Base-by-base conservation (phyloP, 345 rosid genomes). In the Xanthoceras sorbifolium region DNA sequence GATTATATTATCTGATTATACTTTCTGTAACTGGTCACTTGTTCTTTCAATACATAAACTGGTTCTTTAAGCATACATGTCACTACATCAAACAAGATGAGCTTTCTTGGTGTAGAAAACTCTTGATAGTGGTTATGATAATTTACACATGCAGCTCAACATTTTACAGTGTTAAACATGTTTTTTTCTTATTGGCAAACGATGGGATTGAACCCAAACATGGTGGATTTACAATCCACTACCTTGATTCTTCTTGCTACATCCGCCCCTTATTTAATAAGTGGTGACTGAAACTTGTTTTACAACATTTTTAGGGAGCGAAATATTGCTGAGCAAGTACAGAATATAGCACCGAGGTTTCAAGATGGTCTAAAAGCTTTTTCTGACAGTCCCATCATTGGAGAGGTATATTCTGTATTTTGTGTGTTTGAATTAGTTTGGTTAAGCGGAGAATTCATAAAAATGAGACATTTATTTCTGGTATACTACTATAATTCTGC, bases 351-450 rank as follows among this genome's bases (percentile, higher is more conserved):
- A 46, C 88, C 97, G 38, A 86, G 63, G 75, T 96, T 96, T 84
- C 99, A 96, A 88, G 92, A 90, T 60, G 99, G 99, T 36, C 5
- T 96, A 52, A 96, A 90, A 85, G 92, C 93, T 50, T 92, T 89
- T 48, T 83, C 91, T 4, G 84, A 80, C 76, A 96, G 98, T 84
- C 98, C 99, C 76, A 86, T 94, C 62, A 77, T 91, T 69, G 98
- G 99, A 65, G 99, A 96, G 97, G 97, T 96, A 80, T 11, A 38
- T 73, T 26, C 29, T 55, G 28, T 42, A 15, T 71, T n/a, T 71
- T 59, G 18, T 61, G 4, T 48, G 5, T 75, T 17, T 76, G 22
- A 77, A 20, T 77, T 46, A 28, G 55, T 44, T 6, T 72, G 17
- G 31, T 50, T 15, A n/a, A 8, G n/a, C 2, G 38, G 9, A 69